These are phyloP conservation scores for Aeminium ludgeri DNA, from an alignment of 495 filamentous ascomycete species.

Conservation along the genomic window DNA sequence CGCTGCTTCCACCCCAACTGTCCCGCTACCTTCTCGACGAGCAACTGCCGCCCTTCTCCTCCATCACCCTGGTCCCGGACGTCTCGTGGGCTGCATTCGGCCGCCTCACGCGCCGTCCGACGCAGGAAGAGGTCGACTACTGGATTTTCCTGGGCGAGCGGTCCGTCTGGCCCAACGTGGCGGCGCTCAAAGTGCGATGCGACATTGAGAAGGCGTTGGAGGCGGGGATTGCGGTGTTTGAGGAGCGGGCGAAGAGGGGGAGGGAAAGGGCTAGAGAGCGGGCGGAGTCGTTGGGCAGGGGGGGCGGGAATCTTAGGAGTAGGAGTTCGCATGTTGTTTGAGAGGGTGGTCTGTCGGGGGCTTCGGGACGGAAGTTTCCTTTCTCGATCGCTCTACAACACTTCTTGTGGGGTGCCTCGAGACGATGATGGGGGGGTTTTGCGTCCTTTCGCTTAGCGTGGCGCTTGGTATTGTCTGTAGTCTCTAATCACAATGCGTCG, in stretches of 20 bases:
- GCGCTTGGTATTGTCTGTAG: too few relatives aligned
- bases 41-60: conserved; percentile 54
- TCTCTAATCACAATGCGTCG: too few relatives aligned
- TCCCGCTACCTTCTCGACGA: conserved; percentile 78
- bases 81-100: conserved; percentile 54
- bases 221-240: conserved; percentile 26
- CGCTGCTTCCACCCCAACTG: conserved; percentile 48
- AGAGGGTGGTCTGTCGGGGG: too few relatives aligned
- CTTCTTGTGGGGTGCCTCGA: too few relatives aligned
- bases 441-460: too few relatives aligned
- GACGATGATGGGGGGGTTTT: too few relatives aligned
- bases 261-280: background rate
- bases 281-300: background rate
- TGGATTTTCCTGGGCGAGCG: conserved; percentile 77
- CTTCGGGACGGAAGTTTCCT: too few relatives aligned
- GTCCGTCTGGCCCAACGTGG: conserved; percentile 84
- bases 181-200: conserved; percentile 66
- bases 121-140: conserved; percentile 53
- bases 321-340: too few relatives aligned
- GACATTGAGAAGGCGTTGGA: conserved; percentile 78
- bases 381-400: too few relatives aligned
- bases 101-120: conserved; percentile 65
- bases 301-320: too few relatives aligned
- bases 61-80: conserved; percentile 68
- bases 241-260: background rate